These are phyloP conservation scores for Acarospora socialis DNA, from an alignment of 2,329 filamentous ascomycete species.

Conservation along the genomic window DNA sequence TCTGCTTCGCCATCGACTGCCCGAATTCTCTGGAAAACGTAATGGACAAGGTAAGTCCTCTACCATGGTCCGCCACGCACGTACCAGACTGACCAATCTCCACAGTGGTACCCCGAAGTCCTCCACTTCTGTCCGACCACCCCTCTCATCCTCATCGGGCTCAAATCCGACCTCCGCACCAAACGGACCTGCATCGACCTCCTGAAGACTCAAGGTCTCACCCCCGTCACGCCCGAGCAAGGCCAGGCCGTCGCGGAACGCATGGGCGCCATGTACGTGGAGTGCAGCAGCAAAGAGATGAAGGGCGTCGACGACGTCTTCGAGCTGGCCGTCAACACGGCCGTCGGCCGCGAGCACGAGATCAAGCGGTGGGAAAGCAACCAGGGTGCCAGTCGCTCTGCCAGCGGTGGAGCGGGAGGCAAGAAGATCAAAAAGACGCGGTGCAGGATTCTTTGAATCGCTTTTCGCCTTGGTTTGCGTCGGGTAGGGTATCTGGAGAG, in stretches of 20 bases:
- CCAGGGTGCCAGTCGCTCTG: conserved; percentile 19
- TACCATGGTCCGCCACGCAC: not conserved
- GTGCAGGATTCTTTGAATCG: conserved; percentile 59
- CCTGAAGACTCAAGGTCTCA: conserved; percentile 93
- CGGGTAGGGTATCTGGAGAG: too few relatives aligned
- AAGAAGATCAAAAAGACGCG: conserved; percentile 73
- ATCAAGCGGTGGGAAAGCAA: conserved; percentile 25
- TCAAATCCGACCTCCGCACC: conserved; percentile 91
- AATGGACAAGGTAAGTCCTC: conserved; percentile 72
- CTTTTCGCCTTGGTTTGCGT: conserved; percentile 9
- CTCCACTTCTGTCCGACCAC: conserved; percentile 98
- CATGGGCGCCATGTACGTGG: conserved; percentile 93
- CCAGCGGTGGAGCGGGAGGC: conserved; percentile 15
- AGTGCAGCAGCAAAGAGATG: conserved; percentile 98
- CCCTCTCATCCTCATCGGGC: conserved; percentile 83
- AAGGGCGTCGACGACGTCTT: conserved; percentile 93
- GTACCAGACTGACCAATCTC: conserved; percentile 11
- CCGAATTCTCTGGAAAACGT: conserved; percentile 97
- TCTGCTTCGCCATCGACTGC: conserved; percentile 98
- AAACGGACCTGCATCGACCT: conserved; percentile 97
- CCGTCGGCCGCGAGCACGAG: conserved; percentile 68
- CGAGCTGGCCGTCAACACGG: conserved; percentile 75
- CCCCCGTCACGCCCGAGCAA: conserved; percentile 84
- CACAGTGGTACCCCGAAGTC: conserved; percentile 95
- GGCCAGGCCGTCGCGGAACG: conserved; percentile 75